Conservation (phyloP, 1,139 yeast genomes). For the Nadsonia starkeyi-henricii region DNA sequence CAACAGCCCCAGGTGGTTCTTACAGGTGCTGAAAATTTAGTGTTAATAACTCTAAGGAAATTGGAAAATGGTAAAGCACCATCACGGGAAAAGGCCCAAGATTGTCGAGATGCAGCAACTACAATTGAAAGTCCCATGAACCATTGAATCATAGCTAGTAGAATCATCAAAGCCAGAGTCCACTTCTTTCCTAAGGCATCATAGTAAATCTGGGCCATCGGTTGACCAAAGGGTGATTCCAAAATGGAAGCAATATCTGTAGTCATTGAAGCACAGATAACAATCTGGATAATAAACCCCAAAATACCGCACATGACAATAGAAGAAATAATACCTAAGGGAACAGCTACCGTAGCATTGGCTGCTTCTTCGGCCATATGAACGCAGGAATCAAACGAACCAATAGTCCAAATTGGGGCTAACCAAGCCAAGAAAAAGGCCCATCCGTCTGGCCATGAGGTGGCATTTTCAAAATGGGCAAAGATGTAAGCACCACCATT, state of each 20-base stretch:
- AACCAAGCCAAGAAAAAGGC: conserved; percentile 45
- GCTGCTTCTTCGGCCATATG: conserved; percentile 60
- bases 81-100: conserved; percentile 81
- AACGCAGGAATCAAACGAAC: conserved; percentile 54
- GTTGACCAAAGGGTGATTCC: conserved; percentile 18
- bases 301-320: conserved; percentile 45
- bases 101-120: conserved; percentile 77
- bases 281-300: conserved; percentile 46
- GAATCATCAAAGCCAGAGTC: conserved; percentile 31
- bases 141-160: conserved; percentile 21
- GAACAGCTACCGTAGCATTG: conserved; percentile 53
- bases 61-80: conserved; percentile 63
- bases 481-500: conserved; percentile 33
- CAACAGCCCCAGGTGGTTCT: conserved; percentile 48
- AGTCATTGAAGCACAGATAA: conserved; percentile 41
- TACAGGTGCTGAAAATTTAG: conserved; percentile 39
- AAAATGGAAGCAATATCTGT: conserved; percentile 33
- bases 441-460: conserved; percentile 59
- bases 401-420: conserved; percentile 36
- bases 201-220: conserved; percentile 46
- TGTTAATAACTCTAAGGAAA: conserved; percentile 38
- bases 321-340: conserved; percentile 45
- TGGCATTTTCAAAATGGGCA: conserved; percentile 38
- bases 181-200: conserved; percentile 56
- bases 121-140: conserved; percentile 56